Evolutionary conservation across 2,329 filamentous ascomycete genomes (phyloP), one percentile per base, ranked within the genome.

Genomic region (Elsinoe perseae): DNA sequence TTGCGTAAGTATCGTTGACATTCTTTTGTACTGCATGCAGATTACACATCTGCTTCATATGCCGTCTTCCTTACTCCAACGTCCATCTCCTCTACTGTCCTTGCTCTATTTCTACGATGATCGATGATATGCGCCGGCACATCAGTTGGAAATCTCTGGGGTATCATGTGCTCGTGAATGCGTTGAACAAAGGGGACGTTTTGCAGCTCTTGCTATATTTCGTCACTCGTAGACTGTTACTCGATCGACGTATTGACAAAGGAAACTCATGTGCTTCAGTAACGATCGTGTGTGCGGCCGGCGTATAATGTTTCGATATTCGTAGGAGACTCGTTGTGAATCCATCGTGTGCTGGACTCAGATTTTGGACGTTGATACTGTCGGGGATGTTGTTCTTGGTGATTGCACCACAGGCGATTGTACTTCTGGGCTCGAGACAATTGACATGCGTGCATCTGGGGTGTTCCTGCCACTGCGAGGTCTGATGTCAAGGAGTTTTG

Each of bases 401-500:
- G 52, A 44, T 30, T 54, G 52, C 20, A 44, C 21, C 12, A 16
- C 28, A n/a, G 52, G 38, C 28, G 52, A 54, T 32, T 54, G 52
- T 25, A 44, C 25, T 14, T 56, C 53, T 3, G 42, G 53, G 16
- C 28, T 36, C n/a, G 38, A 46, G 14, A 18, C 28, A 23, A 56
- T 44, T n/a, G 53, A 56, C 38, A 36, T 56, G 16, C 53, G 53
- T 18, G 38, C 52, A 18, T 54, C 52, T 40, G 52, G 52, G 3
- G 52, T 54, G 20, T 34, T 54, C 9, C 52, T 27, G 32, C 52
- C 52, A 12, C 52, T 54, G 4, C 36, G 18, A 18, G 38, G 23
- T 30, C 59, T 57, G 46, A 91, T 77, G 50, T 90, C 83, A 50
- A 93, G 73, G 53, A 92, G 71, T 69, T 82, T 86, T 9, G 87